Evolutionary conservation across 768 basidiomycete genomes (phyloP).

Genomic region (Hygrophorus pudorinus): DNA sequence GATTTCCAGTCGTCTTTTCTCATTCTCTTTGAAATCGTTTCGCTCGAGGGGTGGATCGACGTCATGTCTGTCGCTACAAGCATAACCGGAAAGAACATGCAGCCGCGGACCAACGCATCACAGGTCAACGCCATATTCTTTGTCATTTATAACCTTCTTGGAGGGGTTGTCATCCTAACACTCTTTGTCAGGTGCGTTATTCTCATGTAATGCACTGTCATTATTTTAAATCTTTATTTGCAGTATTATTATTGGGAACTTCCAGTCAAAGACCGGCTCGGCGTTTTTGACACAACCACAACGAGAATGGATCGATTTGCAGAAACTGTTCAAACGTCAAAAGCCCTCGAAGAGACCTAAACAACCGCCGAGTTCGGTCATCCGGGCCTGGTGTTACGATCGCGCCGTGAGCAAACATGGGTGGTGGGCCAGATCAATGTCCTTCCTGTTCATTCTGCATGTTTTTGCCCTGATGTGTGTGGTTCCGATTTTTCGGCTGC

Average conservation of each 20-base stretch:
- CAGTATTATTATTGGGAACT: constrained; percentile 95
- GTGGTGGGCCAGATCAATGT: constrained; percentile 82
- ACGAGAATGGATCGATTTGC: constrained; percentile 88
- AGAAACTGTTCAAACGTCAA: constrained; percentile 81
- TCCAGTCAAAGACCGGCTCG: constrained; percentile 76
- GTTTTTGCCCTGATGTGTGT: constrained; percentile 76
- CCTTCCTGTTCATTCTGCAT: constrained; percentile 68
- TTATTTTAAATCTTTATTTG: constrained; percentile 10
- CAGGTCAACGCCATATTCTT: constrained; percentile 88
- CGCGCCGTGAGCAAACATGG: constrained; percentile 88
- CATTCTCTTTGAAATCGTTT: constrained; percentile 94
- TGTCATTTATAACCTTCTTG: constrained; percentile 83
- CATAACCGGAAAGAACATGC: constrained; percentile 57
- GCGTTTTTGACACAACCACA: constrained; percentile 83
- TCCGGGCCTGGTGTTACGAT: constrained; percentile 85
- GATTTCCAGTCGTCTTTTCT: constrained; percentile 73
- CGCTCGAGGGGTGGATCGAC: constrained; percentile 94
- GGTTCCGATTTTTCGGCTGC: not conserved
- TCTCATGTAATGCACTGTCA: not conserved
- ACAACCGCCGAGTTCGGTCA: constrained; percentile 35
- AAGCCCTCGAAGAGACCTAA: constrained; percentile 77
- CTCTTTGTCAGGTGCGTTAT: constrained; percentile 74
- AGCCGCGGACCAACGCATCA: constrained; percentile 63
- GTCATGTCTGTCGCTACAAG: constrained; percentile 77
- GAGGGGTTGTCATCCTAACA: constrained; percentile 82